phyloP scores from a whole-genome alignment of 306 rosid species.

The Cicer bijugum region DNA sequence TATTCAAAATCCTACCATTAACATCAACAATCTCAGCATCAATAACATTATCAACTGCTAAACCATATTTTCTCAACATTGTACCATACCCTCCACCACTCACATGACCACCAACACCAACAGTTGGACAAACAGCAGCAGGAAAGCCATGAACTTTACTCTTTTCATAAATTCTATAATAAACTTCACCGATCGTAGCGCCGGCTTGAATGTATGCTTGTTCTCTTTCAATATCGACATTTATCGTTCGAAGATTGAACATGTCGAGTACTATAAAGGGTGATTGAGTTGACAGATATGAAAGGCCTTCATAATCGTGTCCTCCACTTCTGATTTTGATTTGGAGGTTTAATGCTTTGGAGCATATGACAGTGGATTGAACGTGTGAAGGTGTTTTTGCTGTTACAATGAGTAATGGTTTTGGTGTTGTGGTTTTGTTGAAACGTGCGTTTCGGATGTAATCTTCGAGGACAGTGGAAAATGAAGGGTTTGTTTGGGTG shows the following conservation, averaged over 20 bases:
- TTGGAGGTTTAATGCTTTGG: conserved; percentile 7
- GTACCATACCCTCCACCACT: conserved; percentile 55
- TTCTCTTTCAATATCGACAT: conserved; percentile 38
- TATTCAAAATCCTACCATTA: conserved; percentile 39
- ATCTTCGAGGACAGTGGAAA: conserved; percentile 43
- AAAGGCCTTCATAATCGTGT: conserved; percentile 54
- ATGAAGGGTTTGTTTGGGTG: conserved; percentile 36
- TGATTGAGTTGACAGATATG: conserved; percentile 32
- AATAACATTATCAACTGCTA: conserved; percentile 40
- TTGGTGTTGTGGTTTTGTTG: conserved; percentile 43
- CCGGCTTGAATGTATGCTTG: conserved; percentile 41
- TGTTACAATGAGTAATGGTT: conserved; percentile 48
- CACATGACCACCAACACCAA: conserved; percentile 53
- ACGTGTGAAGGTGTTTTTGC: conserved; percentile 40
- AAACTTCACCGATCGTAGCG: conserved; percentile 51
- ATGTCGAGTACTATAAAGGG: conserved; percentile 49
- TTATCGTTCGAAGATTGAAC: conserved; percentile 36
- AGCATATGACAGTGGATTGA: conserved; percentile 44
- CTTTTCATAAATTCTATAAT: conserved; percentile 48
- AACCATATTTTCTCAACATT: conserved; percentile 47
- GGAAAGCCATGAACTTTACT: conserved; percentile 53
- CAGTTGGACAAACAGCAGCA: conserved; percentile 54
- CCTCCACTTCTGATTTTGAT: conserved; percentile 56
- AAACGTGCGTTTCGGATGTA: conserved; percentile 55
- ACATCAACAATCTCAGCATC: conserved; percentile 51